Base-by-base conservation (phyloP, 2,329 filamentous ascomycete genomes). In the Arthrobotrys entomopaga region DNA sequence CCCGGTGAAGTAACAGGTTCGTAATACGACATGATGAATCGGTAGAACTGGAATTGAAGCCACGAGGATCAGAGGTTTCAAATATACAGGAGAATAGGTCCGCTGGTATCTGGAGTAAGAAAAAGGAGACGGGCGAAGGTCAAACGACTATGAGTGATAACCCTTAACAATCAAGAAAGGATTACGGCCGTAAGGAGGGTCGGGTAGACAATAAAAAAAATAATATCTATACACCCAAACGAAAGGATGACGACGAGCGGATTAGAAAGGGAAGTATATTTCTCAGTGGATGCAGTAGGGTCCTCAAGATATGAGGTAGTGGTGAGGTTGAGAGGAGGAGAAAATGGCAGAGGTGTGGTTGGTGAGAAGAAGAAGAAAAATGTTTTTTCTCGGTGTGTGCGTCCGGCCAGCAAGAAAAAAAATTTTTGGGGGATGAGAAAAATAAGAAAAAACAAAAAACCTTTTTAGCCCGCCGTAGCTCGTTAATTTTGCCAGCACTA, bases 311-410 rank as follows among this genome's bases (percentile, higher is more conserved):
- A 65, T 67, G 66, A 67, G 63, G 74, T 65, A 50, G 74, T 56
- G 63, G 61, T 66, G 54, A 76, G 54, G 52, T 52, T 59, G 50
- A 70, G 65, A 70, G 67, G 66, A 75, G 60, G 66, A 71, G 65
- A 77, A 34, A 73, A 70, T 60, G 69, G 63, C 65, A 65, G 60
- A 76, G 60, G 54, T 69, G 67, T 72, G 67, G 67, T 72, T 72
- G 67, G 67, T 76, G 69, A 64, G 60, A 65, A 65, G 54, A 74
- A 75, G 65, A 66, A 63, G 56, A 77, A 77, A 76, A 72, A 67
- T 65, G 64, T 63, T 61, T 73, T n/a, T 75, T 77, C 65, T 75
- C 72, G 75, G 75, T 73, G 66, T 67, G 75, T 67, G 67, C 60
- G 69, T 77, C 48, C 58, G 58, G 49, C 50, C 59, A 59, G 50